Evolutionary conservation across 116 monocot genomes (phyloP), one percentile per base, ranked within the genome.

Genomic region (Papilionanthe hybrid): DNA sequence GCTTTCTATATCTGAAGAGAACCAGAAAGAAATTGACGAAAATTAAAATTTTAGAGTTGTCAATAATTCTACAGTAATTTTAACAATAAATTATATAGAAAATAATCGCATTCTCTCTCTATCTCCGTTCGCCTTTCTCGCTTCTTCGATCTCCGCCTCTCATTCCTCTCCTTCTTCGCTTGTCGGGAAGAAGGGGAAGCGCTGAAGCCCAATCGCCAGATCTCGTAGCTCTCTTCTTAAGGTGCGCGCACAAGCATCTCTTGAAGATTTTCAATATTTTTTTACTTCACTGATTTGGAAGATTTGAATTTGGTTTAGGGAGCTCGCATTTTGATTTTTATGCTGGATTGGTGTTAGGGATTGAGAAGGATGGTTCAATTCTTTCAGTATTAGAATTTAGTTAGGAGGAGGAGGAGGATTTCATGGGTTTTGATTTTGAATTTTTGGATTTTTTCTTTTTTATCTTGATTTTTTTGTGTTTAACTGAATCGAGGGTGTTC

Each of bases 181-280:
- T 32, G 73, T 22, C n/a, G 44, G 73, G 73, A 71, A 71, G 73
- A 73, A 73, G 73, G 44, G 73, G 43, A 43, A 9, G 73, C n/a
- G 20, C 28, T 18, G 32, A 5, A 44, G 43, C 1, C 43, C 73
- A 43, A 41, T 19, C 73, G 44, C 32, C 73, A 44, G 41, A 41
- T 42, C 9, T 43, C 73, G 20, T 4, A 22, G 41, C 15, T 42
- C 18, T 72, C 3, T 37, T 37, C 12, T 73, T 73, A 1, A 42
- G 73, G 43, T 73, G 69, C 3, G 69, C 32, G 69, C 18, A 37
- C 32, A 11, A 22, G 32, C n/a, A 6, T 71, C 32, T 71, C 32
- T 37, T 41, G 10, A 17, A 53, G 2, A 53, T 63, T 63, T 69
- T 44, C 5, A 28, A 13, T n/a, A 42, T 7, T 71, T 71, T 37